Base-by-base conservation (phyloP, 805 yeast genomes). In the Myxozyma lipomycoides region DNA sequence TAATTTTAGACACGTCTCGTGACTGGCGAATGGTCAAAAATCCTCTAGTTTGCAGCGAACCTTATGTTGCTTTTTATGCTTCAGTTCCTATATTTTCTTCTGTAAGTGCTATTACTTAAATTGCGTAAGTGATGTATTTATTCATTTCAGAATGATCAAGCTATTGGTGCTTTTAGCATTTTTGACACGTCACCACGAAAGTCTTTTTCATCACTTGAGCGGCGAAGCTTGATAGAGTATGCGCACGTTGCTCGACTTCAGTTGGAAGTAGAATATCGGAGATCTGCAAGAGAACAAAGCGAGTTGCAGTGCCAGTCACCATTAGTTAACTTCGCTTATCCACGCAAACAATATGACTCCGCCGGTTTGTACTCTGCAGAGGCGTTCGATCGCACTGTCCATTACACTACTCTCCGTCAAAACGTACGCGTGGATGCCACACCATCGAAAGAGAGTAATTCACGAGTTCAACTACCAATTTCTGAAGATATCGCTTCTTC, bases 1-100 rank as follows among this genome's bases (percentile, higher is more conserved):
- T 79, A 2, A 58, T 85, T 5, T 62, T 73, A 3, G 86, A 84
- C 63, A 81, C 89, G 2, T 64, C 79, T 3, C 68, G 69, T 32
- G 95, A 85, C 62, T 85, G 95, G 93, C 71, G 95, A 63, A 76
- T 82, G 3, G 61, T 67, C 17, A 67, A 70, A 37, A 82, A 79
- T 60, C 91, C 91, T 0, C 70, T 83, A 43, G 86, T 85, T 0
- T 76, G 72, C 19, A 81, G 82, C 0, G 70, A 73, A 0, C 89
- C 91, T 0, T 67, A 68, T 50, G 77, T 84, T 45, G 72, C 67
- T 49, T 82, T 82, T 61, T 85, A 83, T 63, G 76, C 81, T 32
- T 86, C 85, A 0, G 85, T 81, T 3, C 86, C 87, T 34, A 28
- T 54, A 9, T 28, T 54, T n/a, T 23, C 53, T n/a, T 23, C 24